Conservation (phyloP, 495 filamentous ascomycete species). For the Trichoderma orchidacearum region DNA sequence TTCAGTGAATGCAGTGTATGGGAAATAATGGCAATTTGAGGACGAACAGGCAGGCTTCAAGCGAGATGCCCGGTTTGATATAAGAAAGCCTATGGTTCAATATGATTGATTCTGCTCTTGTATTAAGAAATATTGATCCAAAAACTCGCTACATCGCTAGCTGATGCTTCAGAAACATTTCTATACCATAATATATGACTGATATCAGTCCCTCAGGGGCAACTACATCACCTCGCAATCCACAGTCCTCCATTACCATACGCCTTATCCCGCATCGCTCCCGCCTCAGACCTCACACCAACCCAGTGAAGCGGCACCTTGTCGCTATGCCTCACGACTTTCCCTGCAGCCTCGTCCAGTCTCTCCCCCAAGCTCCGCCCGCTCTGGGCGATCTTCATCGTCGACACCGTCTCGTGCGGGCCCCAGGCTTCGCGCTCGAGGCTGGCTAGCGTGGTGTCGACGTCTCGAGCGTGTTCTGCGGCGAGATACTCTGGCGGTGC, state of each 20-base stretch:
- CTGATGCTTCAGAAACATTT: too few relatives aligned
- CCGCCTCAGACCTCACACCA: constrained; percentile 39
- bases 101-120: too few relatives aligned
- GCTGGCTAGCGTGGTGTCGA: constrained; percentile 36
- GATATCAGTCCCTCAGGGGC: neutral
- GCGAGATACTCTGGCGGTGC: constrained; percentile 24
- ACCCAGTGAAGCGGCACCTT: constrained; percentile 39
- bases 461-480: constrained; percentile 19
- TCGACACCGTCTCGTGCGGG: constrained; percentile 18
- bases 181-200: too few relatives aligned
- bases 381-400: constrained; percentile 12
- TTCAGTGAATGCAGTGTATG: too few relatives aligned
- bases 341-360: constrained; percentile 21
- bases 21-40: too few relatives aligned
- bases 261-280: constrained; percentile 30
- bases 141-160: too few relatives aligned
- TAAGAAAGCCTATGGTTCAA: too few relatives aligned
- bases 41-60: too few relatives aligned
- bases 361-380: constrained; percentile 19
- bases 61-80: too few relatives aligned
- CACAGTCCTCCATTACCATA: constrained; percentile 28
- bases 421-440: constrained; percentile 42
- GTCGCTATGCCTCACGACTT: constrained; percentile 35
- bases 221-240: constrained; percentile 18
- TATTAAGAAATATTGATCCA: too few relatives aligned